Evolutionary conservation across 352 stramenopile species (phyloP), one percentile per base, ranked within the genome.

Genomic region (Phytophthora constricta): DNA sequence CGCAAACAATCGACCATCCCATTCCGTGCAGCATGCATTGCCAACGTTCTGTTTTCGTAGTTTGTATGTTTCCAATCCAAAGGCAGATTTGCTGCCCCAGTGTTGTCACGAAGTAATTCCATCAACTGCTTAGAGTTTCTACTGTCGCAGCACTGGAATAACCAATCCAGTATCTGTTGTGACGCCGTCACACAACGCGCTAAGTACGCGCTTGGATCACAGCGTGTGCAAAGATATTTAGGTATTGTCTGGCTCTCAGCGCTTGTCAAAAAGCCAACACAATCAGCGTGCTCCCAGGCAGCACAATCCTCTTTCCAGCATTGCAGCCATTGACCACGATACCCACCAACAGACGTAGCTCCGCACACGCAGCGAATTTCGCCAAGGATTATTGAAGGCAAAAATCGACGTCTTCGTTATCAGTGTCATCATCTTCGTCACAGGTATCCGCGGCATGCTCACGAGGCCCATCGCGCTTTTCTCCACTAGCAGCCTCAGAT

Each of bases 201-300:
- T 19, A 66, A 51, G 37, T 77, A 90, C 14, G 72, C 59, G 0
- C 58, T 43, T 3, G 54, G 52, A 37, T 91, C 80, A 61, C 84
- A 93, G 28, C 68, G 78, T 34, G 68, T 77, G 41, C 84, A 92
- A 10, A 64, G 48, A 58, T 88, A 90, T 13, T 71, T 79, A 5
- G 43, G 25, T 20, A 63, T 26, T 26, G 42, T 45, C 13, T 58
- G 20, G 5, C 19, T 65, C 26, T 72, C 71, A 46, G 57, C 58
- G 28, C 28, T 56, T 42, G 65, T 66, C 34, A 91, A 57, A 45
- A 85, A 53, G 10, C 85, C 85, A 23, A 92, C 79, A 56, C 86
- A 94, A 14, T 91, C 84, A 5, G 82, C 82, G 51, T 94, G 86
- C 62, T 92, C 81, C 84, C 84, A 92, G 37, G 76, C 55, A 28